These are phyloP conservation scores for Xerocomus spinulosus DNA, from an alignment of 768 basidiomycete genomes.

Conservation along the genomic window DNA sequence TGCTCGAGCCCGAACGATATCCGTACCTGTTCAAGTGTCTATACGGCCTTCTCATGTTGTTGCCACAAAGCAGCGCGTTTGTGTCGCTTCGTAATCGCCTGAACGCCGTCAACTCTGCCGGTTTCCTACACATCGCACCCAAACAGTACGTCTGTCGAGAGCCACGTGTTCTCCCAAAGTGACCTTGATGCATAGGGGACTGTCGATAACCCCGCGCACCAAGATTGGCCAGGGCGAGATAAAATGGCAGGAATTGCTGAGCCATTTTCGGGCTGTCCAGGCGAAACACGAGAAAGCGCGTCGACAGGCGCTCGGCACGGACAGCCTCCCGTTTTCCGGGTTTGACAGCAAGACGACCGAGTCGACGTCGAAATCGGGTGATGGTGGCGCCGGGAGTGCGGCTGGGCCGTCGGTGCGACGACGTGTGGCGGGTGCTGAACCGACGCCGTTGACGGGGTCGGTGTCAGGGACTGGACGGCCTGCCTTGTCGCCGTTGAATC, in stretches of 20 bases:
- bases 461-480: conserved; percentile 29
- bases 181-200: conserved; percentile 26
- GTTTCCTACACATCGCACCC: conserved; percentile 87
- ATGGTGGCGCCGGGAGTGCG: background rate
- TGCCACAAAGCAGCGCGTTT: conserved; percentile 96
- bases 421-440: conserved; percentile 54
- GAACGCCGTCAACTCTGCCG: conserved; percentile 91
- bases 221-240: conserved; percentile 85
- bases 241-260: conserved; percentile 93
- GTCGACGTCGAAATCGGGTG: conserved; percentile 8
- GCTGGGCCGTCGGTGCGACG: conserved; percentile 51
- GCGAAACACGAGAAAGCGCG: conserved; percentile 89
- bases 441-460: conserved; percentile 25
- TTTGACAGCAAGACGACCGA: conserved; percentile 35
- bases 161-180: conserved; percentile 7
- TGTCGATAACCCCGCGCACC: conserved; percentile 53
- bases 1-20: conserved; percentile 94
- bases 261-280: conserved; percentile 89
- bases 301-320: conserved; percentile 67
- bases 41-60: conserved; percentile 93
- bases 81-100: conserved; percentile 90
- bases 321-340: conserved; percentile 46
- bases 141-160: conserved; percentile 55
- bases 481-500: conserved; percentile 70
- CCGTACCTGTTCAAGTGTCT: conserved; percentile 96